These are phyloP conservation scores for Podospora fimiseda DNA, from an alignment of 495 filamentous ascomycete species.

Conservation along the genomic window DNA sequence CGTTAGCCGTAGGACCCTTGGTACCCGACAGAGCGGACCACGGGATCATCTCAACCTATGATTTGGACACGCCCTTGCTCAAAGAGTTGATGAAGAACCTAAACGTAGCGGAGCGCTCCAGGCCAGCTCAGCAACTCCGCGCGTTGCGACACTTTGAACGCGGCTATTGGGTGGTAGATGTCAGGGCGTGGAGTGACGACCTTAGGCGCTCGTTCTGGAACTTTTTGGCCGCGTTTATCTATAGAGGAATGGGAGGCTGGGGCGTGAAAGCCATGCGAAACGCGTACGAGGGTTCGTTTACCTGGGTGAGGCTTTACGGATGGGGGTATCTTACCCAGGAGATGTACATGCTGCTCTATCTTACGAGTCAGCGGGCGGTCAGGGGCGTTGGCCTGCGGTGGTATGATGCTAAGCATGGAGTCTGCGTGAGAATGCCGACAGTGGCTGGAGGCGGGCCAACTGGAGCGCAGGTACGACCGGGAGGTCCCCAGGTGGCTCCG, in stretches of 20 bases:
- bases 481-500: too few relatives aligned
- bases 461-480: neutral
- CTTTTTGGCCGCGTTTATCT: conserved; percentile 54
- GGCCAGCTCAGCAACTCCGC: conserved; percentile 46
- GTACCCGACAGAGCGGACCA: too few relatives aligned
- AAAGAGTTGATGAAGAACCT: conserved; percentile 47
- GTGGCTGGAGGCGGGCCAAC: neutral
- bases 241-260: conserved; percentile 58
- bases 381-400: conserved; percentile 49
- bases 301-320: conserved; percentile 50
- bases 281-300: conserved; percentile 29
- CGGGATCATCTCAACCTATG: too few relatives aligned
- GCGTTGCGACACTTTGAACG: conserved; percentile 51
- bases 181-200: conserved; percentile 36
- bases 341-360: conserved; percentile 58
- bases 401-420: conserved; percentile 50
- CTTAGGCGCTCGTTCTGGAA: conserved; percentile 51
- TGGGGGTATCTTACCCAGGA: conserved; percentile 60
- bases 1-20: too few relatives aligned
- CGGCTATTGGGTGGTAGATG: conserved; percentile 60
- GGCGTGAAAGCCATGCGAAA: conserved; percentile 48
- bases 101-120: conserved; percentile 43
- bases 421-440: conserved; percentile 38
- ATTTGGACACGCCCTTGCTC: too few relatives aligned
- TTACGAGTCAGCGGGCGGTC: conserved; percentile 55